Conservation (phyloP, 2,329 filamentous ascomycete genomes). For the Talaromyces atroroseus region DNA sequence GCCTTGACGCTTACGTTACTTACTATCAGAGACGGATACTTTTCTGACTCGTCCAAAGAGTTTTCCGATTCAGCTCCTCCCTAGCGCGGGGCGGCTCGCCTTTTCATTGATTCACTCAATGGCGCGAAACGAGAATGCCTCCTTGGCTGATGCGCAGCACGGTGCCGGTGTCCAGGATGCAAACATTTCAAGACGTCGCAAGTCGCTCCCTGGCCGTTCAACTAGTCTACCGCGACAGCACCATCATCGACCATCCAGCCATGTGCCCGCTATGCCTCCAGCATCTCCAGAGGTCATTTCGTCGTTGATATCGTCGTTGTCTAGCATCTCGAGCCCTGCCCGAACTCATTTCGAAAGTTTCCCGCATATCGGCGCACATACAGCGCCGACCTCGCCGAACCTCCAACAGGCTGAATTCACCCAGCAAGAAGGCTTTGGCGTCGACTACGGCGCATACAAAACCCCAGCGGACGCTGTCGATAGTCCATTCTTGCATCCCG, state of each 20-base stretch:
- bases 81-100: not conserved
- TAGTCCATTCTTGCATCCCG: slow-evolving; percentile 46
- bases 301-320: slow-evolving; percentile 57
- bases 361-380: slow-evolving; percentile 39
- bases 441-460: slow-evolving; percentile 66
- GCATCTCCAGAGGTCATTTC: slow-evolving; percentile 50
- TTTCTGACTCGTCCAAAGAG: not conserved
- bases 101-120: not conserved
- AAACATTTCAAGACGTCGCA: slow-evolving; percentile 37
- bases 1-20: not conserved
- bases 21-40: not conserved
- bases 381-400: slow-evolving; percentile 30
- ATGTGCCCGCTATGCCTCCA: slow-evolving; percentile 31
- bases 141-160: not conserved
- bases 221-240: slow-evolving; percentile 13
- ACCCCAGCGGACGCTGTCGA: slow-evolving; percentile 48
- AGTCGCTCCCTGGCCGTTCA: slow-evolving; percentile 32
- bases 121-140: not conserved
- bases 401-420: slow-evolving; percentile 16
- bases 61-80: not conserved
- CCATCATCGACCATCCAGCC: slow-evolving; percentile 20
- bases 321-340: slow-evolving; percentile 57
- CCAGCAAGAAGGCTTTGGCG: slow-evolving; percentile 49
- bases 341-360: slow-evolving; percentile 64
- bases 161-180: slow-evolving; percentile 5